Evolutionary conservation across 1,284 basidiomycete genomes (phyloP).

Genomic region (Ceratobasidium sp.): DNA sequence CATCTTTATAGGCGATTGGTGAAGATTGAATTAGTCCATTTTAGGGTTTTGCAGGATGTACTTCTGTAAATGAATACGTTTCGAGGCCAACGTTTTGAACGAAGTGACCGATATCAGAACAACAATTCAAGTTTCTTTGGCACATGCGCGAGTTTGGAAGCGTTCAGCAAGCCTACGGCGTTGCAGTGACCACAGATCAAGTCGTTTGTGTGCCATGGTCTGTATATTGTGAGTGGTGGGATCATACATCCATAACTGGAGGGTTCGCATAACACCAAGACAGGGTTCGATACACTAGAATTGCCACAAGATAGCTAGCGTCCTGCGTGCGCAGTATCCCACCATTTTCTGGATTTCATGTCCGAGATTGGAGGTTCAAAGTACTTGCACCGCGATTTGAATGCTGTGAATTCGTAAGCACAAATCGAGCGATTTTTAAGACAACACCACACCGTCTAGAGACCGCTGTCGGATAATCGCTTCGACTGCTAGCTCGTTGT

Average conservation of each 20-base stretch:
- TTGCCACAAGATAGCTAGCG: slow-evolving; percentile 27
- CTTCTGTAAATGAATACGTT: too few species aligned
- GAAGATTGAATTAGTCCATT: neutral
- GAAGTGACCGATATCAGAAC: too few species aligned
- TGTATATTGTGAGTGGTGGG: neutral
- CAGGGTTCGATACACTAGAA: too few species aligned
- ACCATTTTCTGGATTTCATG: slow-evolving; percentile 68
- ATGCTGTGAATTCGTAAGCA: slow-evolving; percentile 60
- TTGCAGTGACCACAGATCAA: too few species aligned
- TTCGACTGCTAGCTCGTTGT: slow-evolving; percentile 80
- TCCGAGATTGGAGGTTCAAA: slow-evolving; percentile 74
- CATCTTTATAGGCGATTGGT: slow-evolving; percentile 34
- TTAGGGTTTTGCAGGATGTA: neutral
- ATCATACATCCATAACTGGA: neutral
- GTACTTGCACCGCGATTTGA: slow-evolving; percentile 81
- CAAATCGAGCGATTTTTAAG: neutral
- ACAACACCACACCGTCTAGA: slow-evolving; percentile 67
- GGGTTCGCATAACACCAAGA: too few species aligned
- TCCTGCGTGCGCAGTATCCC: slow-evolving; percentile 57
- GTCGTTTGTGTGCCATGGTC: too few species aligned
- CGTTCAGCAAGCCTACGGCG: too few species aligned
- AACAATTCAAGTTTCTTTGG: too few species aligned
- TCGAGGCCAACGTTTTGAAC: too few species aligned
- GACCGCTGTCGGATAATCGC: slow-evolving; percentile 79
- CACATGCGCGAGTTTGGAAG: too few species aligned